A percentile compares a stretch with the other conserved stretches of the same genome.
Evolutionary conservation across 495 filamentous ascomycete genomes (phyloP).

Genomic region (Staphylotrichum tortipilum): DNA sequence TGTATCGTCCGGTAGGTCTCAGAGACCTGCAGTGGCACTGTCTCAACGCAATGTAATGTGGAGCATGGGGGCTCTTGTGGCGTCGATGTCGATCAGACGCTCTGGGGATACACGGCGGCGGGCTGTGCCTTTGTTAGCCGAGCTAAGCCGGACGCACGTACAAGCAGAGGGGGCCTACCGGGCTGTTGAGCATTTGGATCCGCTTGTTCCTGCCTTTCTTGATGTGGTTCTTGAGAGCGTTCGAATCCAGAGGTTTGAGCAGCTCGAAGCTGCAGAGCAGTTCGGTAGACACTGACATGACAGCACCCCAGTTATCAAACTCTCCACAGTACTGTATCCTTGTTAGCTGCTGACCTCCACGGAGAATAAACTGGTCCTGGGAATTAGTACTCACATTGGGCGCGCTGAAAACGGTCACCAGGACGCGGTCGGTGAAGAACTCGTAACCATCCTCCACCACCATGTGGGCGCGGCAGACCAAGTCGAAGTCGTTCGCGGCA

Average conservation of each 20-base stretch:
- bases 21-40: neutral
- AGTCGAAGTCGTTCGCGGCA: constrained; percentile 88
- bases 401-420: constrained; percentile 96
- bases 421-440: constrained; percentile 90
- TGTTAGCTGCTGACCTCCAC: constrained; percentile 1
- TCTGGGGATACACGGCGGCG: constrained; percentile 42
- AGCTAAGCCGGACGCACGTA: too few relatives aligned
- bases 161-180: constrained; percentile 49
- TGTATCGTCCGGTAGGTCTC: neutral
- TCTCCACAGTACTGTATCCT: constrained; percentile 99
- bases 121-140: constrained; percentile 28
- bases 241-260: constrained; percentile 93
- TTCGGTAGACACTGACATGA: constrained; percentile 94
- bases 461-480: constrained; percentile 98
- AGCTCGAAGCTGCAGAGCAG: constrained; percentile 95
- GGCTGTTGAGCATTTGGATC: constrained; percentile 87
- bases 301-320: constrained; percentile 98
- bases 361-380: too few relatives aligned
- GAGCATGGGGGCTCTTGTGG: neutral
- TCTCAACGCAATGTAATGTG: neutral
- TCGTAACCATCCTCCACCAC: constrained; percentile 99
- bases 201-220: constrained; percentile 91
- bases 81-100: constrained; percentile 32
- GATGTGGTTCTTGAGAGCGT: constrained; percentile 94
- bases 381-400: constrained; percentile 67